Evolutionary conservation across 345 rosid genomes (phyloP), one percentile per base, ranked within the genome.

Genomic region (Citrus cavaleriei): DNA sequence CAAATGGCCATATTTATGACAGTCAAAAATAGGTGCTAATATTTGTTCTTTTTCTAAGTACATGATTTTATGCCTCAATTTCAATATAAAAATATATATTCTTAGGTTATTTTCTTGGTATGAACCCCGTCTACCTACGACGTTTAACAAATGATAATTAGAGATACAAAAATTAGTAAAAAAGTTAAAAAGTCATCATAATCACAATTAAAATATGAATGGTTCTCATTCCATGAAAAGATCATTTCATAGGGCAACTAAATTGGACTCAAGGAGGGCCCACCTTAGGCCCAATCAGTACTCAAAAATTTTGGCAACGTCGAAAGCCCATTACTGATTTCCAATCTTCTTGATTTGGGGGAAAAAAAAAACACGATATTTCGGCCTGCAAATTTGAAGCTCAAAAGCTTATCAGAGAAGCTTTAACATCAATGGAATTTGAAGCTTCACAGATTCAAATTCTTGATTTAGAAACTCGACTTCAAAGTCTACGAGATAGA

Each of bases 401-500:
- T 27, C 30, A 49, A 30, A 28, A 49, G 58, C 58, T 30, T 16
- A 19, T 70, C 10, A 37, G 51, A 24, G 55, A 25, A 49, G 27
- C 19, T 49, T 49, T 51, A 0, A 63, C n/a, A 54, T 75, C 13
- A 63, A 49, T 75, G 62, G 70, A 75, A 75, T 10, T 64, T 40
- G 77, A 37, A 24, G 77, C 57, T 38, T 25, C 37, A 13, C 25
- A 38, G 61, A 63, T 10, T 75, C 42, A 42, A 42, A 27, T 49
- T 30, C 16, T 19, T 14, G 37, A 51, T 35, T 14, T 51, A 21
- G 66, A 58, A 59, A 35, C 13, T 35, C 77, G 85, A 77, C 77
- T 89, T 79, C 83, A 70, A 75, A 68, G 69, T 67, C 63, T 92
- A 58, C 84, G 84, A 35, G 89, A 85, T 79, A 85, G 84, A 80